A percentile compares a stretch with the other conserved stretches of the same genome.
phyloP scores from a whole-genome alignment of 179 eudicot genomes.

The Beta macrorhiza region DNA sequence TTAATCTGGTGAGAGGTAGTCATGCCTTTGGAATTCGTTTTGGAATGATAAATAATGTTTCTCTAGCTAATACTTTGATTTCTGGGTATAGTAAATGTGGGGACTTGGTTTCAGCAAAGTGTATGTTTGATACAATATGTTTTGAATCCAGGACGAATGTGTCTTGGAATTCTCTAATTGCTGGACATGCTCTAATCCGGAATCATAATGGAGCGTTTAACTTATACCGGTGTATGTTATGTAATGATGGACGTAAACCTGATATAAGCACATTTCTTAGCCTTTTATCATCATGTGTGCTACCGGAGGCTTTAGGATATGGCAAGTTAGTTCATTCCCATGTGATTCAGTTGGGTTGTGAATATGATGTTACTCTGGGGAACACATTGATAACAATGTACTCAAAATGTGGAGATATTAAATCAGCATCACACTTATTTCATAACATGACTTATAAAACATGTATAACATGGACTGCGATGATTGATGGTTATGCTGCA shows the following conservation, averaged over 20 bases:
- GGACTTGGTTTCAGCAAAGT: slow-evolving; percentile 48
- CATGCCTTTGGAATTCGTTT: slow-evolving; percentile 45
- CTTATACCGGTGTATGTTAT: slow-evolving; percentile 35
- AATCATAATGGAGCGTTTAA: slow-evolving; percentile 23
- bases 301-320: slow-evolving; percentile 31
- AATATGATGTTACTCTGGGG: slow-evolving; percentile 36
- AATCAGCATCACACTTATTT: slow-evolving; percentile 40
- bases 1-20: slow-evolving; percentile 35
- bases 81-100: slow-evolving; percentile 57
- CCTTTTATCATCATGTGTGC: slow-evolving; percentile 47
- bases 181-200: slow-evolving; percentile 40
- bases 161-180: slow-evolving; percentile 62
- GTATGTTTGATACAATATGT: slow-evolving; percentile 40
- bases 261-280: slow-evolving; percentile 56
- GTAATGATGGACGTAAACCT: slow-evolving; percentile 37
- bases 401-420: slow-evolving; percentile 47
- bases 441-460: slow-evolving; percentile 45
- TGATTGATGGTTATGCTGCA: slow-evolving; percentile 54
- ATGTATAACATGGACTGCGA: slow-evolving; percentile 60
- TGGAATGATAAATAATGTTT: slow-evolving; percentile 49
- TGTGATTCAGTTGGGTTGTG: slow-evolving; percentile 47
- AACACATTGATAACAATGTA: slow-evolving; percentile 66
- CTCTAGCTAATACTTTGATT: slow-evolving; percentile 55
- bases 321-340: slow-evolving; percentile 60
- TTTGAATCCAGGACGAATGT: slow-evolving; percentile 36